These are phyloP conservation scores for Rhizopogon rudus DNA, from an alignment of 768 basidiomycete genomes.

Conservation along the genomic window DNA sequence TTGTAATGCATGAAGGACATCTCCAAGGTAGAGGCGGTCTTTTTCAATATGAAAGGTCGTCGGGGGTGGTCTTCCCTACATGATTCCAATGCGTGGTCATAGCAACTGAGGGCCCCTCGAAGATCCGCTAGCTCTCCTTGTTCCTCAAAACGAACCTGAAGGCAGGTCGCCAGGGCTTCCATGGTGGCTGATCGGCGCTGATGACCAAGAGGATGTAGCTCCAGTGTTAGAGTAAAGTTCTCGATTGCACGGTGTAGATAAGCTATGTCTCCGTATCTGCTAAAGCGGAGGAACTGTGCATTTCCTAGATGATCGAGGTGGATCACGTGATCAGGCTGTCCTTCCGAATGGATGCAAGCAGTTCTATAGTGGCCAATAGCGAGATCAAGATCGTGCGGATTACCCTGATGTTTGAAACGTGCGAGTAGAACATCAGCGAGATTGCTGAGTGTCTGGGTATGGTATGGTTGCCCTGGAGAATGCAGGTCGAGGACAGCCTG, in stretches of 20 bases:
- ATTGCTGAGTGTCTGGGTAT: constrained; percentile 14
- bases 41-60: constrained; percentile 11
- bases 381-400: constrained; percentile 22
- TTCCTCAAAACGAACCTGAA: constrained; percentile 23
- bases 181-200: constrained; percentile 13
- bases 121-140: constrained; percentile 21
- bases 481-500: constrained; percentile 14
- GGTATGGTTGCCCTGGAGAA: constrained; percentile 10
- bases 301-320: constrained; percentile 17
- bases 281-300: constrained; percentile 17
- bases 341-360: constrained; percentile 12
- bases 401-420: constrained; percentile 19
- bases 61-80: constrained; percentile 12
- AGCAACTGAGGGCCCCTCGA: constrained; percentile 18
- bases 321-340: constrained; percentile 9
- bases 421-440: constrained; percentile 21
- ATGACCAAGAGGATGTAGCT: constrained; percentile 10
- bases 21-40: constrained; percentile 11
- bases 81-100: constrained; percentile 20
- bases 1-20: constrained; percentile 15
- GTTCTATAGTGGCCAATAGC: constrained; percentile 20
- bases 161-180: constrained; percentile 16
- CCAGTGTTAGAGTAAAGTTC: constrained; percentile 16
- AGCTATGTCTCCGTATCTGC: constrained; percentile 5
- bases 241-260: constrained; percentile 25